phyloP scores from a whole-genome alignment of 768 basidiomycete genomes.

The Leccinum uliginosum region DNA sequence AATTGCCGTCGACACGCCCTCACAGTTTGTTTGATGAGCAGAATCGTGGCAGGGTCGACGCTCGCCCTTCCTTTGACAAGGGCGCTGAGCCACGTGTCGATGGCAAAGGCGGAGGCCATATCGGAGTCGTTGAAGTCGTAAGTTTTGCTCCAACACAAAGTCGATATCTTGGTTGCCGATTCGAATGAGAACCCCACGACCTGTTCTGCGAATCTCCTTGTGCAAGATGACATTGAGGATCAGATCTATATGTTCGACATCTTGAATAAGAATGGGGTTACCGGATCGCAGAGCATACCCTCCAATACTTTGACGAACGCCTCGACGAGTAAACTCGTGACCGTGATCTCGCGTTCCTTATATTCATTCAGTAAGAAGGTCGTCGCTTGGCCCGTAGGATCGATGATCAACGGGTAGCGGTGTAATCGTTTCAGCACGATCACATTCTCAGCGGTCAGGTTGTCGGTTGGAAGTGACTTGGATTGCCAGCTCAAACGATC shows the following conservation, averaged over 20 bases:
- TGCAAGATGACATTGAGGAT: constrained; percentile 97
- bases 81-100: constrained; percentile 82
- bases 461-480: constrained; percentile 90
- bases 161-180: constrained; percentile 98
- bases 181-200: constrained; percentile 95
- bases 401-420: constrained; percentile 95
- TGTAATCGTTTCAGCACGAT: constrained; percentile 99
- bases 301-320: constrained; percentile 98
- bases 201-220: constrained; percentile 92
- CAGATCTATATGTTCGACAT: constrained; percentile 96
- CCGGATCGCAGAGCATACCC: constrained; percentile 98
- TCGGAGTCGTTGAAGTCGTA: constrained; percentile 99
- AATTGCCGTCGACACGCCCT: constrained; percentile 90
- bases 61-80: constrained; percentile 87
- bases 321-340: constrained; percentile 97
- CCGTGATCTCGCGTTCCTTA: constrained; percentile 93
- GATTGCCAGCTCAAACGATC: constrained; percentile 95
- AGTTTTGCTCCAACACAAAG: constrained; percentile 95
- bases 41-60: constrained; percentile 86
- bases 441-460: constrained; percentile 94
- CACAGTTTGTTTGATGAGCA: constrained; percentile 94
- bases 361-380: constrained; percentile 92
- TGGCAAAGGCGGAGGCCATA: constrained; percentile 90
- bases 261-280: constrained; percentile 94
- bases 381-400: constrained; percentile 96